Evolutionary conservation across 1,284 basidiomycete species (phyloP), one percentile per base, ranked within the genome.

Genomic region (Ceratobasidium sp.): DNA sequence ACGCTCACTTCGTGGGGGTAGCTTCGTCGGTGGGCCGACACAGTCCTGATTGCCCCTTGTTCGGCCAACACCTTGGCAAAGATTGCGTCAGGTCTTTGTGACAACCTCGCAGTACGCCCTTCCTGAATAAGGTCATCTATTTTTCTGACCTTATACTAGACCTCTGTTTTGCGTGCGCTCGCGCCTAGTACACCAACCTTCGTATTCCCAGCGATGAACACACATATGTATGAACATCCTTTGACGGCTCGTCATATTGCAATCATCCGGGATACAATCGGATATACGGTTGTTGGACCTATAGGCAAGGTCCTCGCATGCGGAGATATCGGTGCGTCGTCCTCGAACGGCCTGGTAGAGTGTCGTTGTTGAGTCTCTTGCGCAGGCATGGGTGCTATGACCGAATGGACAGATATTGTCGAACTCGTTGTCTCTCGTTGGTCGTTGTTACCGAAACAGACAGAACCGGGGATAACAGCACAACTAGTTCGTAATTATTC

Each of bases 161-260:
- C 96, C 1, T 96, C 93, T 6, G 85, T 98, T 9, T 87, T 99
- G 75, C 90, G 97, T 19, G 97, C 96, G 0, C 85, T 98, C 0
- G 85, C 91, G 8, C 91, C 94, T 0, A 86, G 86, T 1, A 97
- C 92, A 0, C 92, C 92, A 1, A 95, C 94, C 19, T 92, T 92
- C 78, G 83, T 98, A 39, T 98, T 96, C 79, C 98, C 97, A 2
- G 97, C 98, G 0, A 99, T 98, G 97, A 99, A 99, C 81, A 98
- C 96, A 5, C 85, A 94, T 77, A 98, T 99, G 97, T 98, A 93
- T 81, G 87, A 93, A 77, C 96, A 99, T 80, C 95, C 95, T n/a
- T 85, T 98, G 43, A 98, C 97, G 0, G 86, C 87, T 1, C 88
- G 90, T 75, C 97, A 99, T 79, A 81, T 98, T 27, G 85, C 86